Conservation (phyloP, 2,329 filamentous ascomycete species). For the Mollisiaceae sp. region DNA sequence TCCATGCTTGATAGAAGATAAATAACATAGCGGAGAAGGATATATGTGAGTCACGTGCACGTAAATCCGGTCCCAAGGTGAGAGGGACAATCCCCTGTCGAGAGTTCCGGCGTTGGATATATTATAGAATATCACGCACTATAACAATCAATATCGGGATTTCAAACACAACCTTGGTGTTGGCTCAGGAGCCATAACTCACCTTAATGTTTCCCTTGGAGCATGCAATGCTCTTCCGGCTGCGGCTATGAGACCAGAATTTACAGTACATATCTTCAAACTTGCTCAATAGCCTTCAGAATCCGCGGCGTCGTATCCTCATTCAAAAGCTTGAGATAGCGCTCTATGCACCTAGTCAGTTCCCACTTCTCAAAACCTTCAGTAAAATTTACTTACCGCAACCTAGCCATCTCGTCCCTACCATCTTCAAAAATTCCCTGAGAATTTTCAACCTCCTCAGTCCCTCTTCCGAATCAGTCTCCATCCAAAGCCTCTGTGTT, state of each 20-base stretch:
- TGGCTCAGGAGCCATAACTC: too few relatives aligned
- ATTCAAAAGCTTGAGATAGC: constrained; percentile 33
- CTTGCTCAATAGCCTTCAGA: constrained; percentile 24
- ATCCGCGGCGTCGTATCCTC: constrained; percentile 35
- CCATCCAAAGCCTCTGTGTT: constrained; percentile 26
- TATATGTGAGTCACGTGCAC: too few relatives aligned
- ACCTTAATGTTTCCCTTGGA: too few relatives aligned
- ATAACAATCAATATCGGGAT: too few relatives aligned
- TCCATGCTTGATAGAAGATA: too few relatives aligned
- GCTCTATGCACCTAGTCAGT: constrained; percentile 21
- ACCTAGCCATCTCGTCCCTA: constrained; percentile 29
- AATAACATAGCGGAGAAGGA: too few relatives aligned
- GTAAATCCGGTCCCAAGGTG: too few relatives aligned
- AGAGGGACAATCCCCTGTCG: too few relatives aligned
- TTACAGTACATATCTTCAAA: neutral
- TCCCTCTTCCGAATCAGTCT: constrained; percentile 14
- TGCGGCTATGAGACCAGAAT: neutral
- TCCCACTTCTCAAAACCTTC: constrained; percentile 4
- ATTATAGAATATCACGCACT: too few relatives aligned
- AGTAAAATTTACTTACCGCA: constrained; percentile 26
- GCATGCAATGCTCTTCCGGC: neutral
- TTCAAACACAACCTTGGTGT: too few relatives aligned
- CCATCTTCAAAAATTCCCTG: constrained; percentile 25
- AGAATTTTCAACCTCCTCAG: constrained; percentile 26
- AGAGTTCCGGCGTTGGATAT: too few relatives aligned